Base-by-base conservation (phyloP, 2,329 filamentous ascomycete species). In the Epichloe glyceriae region DNA sequence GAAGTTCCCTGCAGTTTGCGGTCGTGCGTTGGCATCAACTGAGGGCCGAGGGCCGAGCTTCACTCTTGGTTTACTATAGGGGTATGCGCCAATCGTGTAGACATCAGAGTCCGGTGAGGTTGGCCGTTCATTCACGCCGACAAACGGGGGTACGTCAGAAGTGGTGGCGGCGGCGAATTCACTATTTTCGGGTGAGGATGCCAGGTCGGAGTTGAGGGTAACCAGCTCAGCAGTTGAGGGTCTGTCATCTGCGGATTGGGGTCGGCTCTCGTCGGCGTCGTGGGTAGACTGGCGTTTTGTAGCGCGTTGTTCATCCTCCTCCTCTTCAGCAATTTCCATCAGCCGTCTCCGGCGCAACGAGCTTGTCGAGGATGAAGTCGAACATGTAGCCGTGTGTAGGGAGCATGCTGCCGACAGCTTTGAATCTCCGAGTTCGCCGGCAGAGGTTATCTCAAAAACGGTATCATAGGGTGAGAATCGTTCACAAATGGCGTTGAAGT, bases 241-340 rank as follows among this genome's bases (percentile, higher is more conserved):
- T 46, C 51, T 48, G 14, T 56, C 60, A 39, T 52, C 62, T 46
- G 66, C 62, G 39, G 67, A 61, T 37, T 62, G 54, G 11, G 61
- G 55, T 20, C 58, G 54, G 17, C 61, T 58, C 33, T 58, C 60
- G 47, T 60, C 59, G 46, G 68, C 66, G 58, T 78, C 68, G 61
- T 76, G 72, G 19, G 74, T 70, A 2, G 76, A 81, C 60, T 82
- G 74, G 50, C 79, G 72, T 60, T 82, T 83, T 41, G 69, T 70
- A 30, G 79, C 72, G n/a, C 65, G 64, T 55, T 78, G 68, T 53
- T 83, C 80, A 60, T 95, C 89, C 62, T 94, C 88, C 50, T 85
- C 86, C 69, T 93, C 87, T 68, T 97, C 93, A n/a, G 85, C 83
- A 64, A 97, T 96, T 69, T 95, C 91, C 70, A 91, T 85, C 59